These are phyloP conservation scores for Aspergillus proliferans DNA, from an alignment of 2,329 filamentous ascomycete species.

Conservation along the genomic window DNA sequence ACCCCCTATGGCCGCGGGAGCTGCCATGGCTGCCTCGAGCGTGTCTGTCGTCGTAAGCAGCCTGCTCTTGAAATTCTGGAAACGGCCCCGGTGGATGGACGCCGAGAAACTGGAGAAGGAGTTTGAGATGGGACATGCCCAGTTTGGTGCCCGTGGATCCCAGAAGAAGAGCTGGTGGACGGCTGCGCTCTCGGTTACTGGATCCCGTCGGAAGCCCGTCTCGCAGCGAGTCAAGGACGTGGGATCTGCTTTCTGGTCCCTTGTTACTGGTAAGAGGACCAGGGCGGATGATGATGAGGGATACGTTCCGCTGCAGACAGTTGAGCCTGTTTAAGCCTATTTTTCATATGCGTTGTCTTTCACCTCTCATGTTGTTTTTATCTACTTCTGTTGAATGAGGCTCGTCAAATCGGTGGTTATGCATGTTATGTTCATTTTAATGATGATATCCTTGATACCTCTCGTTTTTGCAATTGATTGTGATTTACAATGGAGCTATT, in stretches of 20 bases:
- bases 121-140: conserved; percentile 28
- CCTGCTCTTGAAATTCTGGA: conserved; percentile 81
- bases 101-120: conserved; percentile 58
- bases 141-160: conserved; percentile 12
- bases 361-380: background rate
- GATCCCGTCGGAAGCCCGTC: conserved; percentile 9
- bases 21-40: conserved; percentile 85
- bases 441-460: background rate
- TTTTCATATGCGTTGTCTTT: background rate
- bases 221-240: conserved; percentile 13
- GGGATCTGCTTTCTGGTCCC: conserved; percentile 20
- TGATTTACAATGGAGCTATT: background rate
- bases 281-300: conserved; percentile 28
- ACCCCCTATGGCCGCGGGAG: conserved; percentile 89
- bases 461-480: background rate
- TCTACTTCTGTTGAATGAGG: background rate
- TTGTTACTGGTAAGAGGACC: conserved; percentile 21
- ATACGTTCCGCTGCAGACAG: conserved; percentile 42
- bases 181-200: conserved; percentile 18
- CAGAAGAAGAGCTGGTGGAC: conserved; percentile 26
- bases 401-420: background rate
- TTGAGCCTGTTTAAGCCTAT: conserved; percentile 29
- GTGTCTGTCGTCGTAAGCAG: conserved; percentile 84
- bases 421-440: background rate
- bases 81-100: conserved; percentile 78